These are phyloP conservation scores for Pyrenophora seminiperda DNA, from an alignment of 2,329 filamentous ascomycete genomes.

Conservation along the genomic window DNA sequence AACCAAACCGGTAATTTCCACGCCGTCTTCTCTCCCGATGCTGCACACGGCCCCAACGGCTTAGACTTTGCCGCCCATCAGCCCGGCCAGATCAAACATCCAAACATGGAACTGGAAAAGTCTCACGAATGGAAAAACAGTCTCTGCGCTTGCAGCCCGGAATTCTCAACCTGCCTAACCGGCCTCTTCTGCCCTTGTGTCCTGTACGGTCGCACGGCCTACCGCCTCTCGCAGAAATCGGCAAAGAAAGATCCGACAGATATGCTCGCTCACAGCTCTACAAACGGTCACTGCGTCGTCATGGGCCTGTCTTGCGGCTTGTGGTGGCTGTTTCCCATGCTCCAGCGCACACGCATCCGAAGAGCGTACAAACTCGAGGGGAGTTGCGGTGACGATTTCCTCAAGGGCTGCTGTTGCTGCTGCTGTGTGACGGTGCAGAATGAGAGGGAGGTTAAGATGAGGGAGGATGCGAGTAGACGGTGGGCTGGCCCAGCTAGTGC, in stretches of 20 bases:
- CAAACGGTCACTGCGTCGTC: slow-evolving; percentile 49
- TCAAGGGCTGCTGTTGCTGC: slow-evolving; percentile 48
- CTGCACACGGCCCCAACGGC: slow-evolving; percentile 48
- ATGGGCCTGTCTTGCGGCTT: slow-evolving; percentile 47
- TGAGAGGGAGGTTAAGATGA: slow-evolving; percentile 52
- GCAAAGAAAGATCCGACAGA: slow-evolving; percentile 50
- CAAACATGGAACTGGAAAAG: slow-evolving; percentile 44
- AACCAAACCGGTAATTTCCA: slow-evolving; percentile 30
- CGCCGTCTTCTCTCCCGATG: slow-evolving; percentile 46
- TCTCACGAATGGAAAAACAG: slow-evolving; percentile 40
- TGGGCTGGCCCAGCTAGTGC: slow-evolving; percentile 47
- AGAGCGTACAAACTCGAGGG: slow-evolving; percentile 53
- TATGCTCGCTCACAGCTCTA: slow-evolving; percentile 42
- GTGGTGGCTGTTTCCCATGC: slow-evolving; percentile 46
- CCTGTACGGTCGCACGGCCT: slow-evolving; percentile 52
- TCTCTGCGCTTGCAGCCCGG: slow-evolving; percentile 43
- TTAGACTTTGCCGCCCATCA: slow-evolving; percentile 44
- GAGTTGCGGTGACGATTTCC: slow-evolving; percentile 41
- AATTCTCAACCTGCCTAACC: slow-evolving; percentile 46
- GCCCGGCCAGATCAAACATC: slow-evolving; percentile 50
- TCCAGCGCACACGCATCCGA: slow-evolving; percentile 49
- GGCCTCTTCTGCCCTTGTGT: slow-evolving; percentile 53
- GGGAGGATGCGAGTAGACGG: slow-evolving; percentile 50
- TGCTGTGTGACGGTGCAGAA: slow-evolving; percentile 52
- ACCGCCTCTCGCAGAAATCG: slow-evolving; percentile 48